Conservation (phyloP, 495 filamentous ascomycete genomes). For the Lepidopterella palustris region DNA sequence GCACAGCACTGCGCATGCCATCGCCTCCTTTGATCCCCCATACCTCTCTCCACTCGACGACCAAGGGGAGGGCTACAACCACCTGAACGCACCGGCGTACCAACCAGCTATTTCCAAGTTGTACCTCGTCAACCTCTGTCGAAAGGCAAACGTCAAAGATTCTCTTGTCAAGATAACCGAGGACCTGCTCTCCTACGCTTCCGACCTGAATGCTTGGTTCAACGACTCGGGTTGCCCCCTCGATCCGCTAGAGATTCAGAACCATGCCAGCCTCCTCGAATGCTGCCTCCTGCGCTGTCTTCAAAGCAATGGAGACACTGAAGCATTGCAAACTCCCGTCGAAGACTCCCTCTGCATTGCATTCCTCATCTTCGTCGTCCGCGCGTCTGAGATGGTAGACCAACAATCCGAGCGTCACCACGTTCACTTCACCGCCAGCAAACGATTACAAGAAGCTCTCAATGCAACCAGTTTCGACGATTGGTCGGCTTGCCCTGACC, state of each 20-base stretch:
- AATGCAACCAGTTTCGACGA: slow-evolving; percentile 17
- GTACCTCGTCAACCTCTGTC: slow-evolving; percentile 23
- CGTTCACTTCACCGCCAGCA: slow-evolving; percentile 23
- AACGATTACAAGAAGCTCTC: slow-evolving; percentile 23
- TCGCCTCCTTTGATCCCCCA: slow-evolving; percentile 25
- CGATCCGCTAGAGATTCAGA: slow-evolving; percentile 28
- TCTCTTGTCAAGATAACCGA: slow-evolving; percentile 21
- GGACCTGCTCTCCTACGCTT: slow-evolving; percentile 15
- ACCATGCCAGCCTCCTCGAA: slow-evolving; percentile 24
- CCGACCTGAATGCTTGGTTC: slow-evolving; percentile 27
- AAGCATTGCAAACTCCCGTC: slow-evolving; percentile 9
- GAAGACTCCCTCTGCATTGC: slow-evolving; percentile 29
- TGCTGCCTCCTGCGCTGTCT: slow-evolving; percentile 19
- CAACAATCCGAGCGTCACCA: slow-evolving; percentile 1
- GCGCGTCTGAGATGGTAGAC: slow-evolving; percentile 16
- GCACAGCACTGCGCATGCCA: slow-evolving; percentile 29
- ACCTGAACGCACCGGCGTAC: slow-evolving; percentile 20
- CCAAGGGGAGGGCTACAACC: slow-evolving; percentile 2
- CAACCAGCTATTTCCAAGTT: slow-evolving; percentile 18
- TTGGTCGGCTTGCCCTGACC: slow-evolving; percentile 21
- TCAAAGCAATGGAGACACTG: slow-evolving; percentile 8
- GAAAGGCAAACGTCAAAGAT: slow-evolving; percentile 8
- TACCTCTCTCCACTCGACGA: slow-evolving; percentile 19
- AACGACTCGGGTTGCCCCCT: slow-evolving; percentile 21
- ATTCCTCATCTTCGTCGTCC: slow-evolving; percentile 25